These are phyloP conservation scores for Laetiporus sulphureus DNA, from an alignment of 1,284 basidiomycete genomes.

Conservation along the genomic window DNA sequence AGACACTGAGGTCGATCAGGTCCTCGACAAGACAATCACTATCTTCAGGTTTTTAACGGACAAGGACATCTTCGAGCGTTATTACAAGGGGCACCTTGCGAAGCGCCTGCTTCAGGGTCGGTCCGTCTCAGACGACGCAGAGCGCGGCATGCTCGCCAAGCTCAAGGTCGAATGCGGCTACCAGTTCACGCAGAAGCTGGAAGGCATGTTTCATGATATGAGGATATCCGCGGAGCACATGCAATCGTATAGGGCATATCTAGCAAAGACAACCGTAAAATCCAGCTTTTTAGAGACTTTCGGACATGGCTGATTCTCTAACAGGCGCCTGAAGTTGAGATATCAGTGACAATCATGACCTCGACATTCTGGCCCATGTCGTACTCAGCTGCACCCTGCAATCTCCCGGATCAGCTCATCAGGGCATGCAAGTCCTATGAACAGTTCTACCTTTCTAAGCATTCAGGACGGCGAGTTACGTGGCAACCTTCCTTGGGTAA, in stretches of 20 bases:
- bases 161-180: conserved; percentile 96
- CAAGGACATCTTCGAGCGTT: conserved; percentile 97
- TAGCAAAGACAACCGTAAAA: conserved; percentile 49
- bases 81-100: conserved; percentile 95
- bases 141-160: conserved; percentile 96
- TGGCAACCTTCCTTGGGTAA: conserved; percentile 95
- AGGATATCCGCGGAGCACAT: conserved; percentile 83
- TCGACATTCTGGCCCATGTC: conserved; percentile 91
- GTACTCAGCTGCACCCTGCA: conserved; percentile 55
- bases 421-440: conserved; percentile 76
- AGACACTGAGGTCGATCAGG: conserved; percentile 83
- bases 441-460: conserved; percentile 83
- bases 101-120: conserved; percentile 84
- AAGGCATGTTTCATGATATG: conserved; percentile 99
- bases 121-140: conserved; percentile 95
- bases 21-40: conserved; percentile 92
- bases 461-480: conserved; percentile 85
- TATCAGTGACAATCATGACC: conserved; percentile 87
- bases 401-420: conserved; percentile 59
- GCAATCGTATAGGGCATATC: conserved; percentile 62
- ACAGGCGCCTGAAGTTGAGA: conserved; percentile 68
- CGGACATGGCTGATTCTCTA: conserved; percentile 2
- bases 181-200: conserved; percentile 96
- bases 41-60: conserved; percentile 94
- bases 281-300: conserved; percentile 5